Percentiles rank a stretch among this genome's conserved stretches.
Conservation (phyloP, 139 green algal species). For the Mesotaenium endlicherianum region DNA sequence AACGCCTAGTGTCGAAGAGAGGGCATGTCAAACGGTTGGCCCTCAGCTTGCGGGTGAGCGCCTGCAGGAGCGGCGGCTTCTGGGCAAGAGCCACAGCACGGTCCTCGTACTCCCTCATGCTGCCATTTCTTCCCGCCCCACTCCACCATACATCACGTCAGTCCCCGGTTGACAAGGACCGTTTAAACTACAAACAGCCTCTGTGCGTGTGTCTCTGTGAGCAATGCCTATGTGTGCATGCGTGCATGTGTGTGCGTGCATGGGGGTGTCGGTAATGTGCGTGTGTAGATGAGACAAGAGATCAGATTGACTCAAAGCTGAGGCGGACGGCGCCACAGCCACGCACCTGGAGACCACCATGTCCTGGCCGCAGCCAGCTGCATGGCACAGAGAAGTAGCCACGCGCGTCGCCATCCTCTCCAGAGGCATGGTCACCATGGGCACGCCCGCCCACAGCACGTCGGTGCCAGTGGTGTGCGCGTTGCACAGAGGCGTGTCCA, state of each 20-base stretch:
- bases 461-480: slow-evolving; percentile 91
- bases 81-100: slow-evolving; percentile 69
- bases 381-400: slow-evolving; percentile 71
- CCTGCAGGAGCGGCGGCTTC: slow-evolving; percentile 58
- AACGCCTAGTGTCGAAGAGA: slow-evolving; percentile 80
- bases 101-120: slow-evolving; percentile 69
- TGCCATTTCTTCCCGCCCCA: slow-evolving; percentile 4
- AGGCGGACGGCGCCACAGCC: background rate
- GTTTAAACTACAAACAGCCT: background rate
- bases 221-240: background rate
- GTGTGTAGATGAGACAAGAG: background rate
- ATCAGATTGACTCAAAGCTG: slow-evolving; percentile 4
- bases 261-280: background rate
- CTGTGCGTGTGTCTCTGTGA: background rate
- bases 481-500: slow-evolving; percentile 88
- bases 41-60: slow-evolving; percentile 63
- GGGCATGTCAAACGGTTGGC: slow-evolving; percentile 62
- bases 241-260: background rate
- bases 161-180: background rate
- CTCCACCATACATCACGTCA: background rate
- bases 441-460: slow-evolving; percentile 83
- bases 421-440: slow-evolving; percentile 84
- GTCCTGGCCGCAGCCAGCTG: slow-evolving; percentile 69
- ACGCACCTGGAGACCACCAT: slow-evolving; percentile 65
- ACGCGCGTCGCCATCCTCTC: slow-evolving; percentile 84